Base-by-base conservation (phyloP, 257 asterid genomes). In the Agastache rugosa region DNA sequence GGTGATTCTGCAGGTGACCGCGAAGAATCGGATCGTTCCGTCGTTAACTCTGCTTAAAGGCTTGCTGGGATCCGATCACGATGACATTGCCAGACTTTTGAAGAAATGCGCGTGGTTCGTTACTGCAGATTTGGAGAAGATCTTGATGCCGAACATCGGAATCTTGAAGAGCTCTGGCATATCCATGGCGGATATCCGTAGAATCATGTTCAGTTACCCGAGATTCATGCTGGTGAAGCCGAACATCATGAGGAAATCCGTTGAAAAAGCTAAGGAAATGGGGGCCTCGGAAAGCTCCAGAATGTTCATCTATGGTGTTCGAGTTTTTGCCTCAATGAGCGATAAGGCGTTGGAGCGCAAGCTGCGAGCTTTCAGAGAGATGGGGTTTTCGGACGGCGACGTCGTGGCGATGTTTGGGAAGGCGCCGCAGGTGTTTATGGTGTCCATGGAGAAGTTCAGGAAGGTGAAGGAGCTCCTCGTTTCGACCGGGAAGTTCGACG, bases 111-210 rank as follows among this genome's bases (percentile, higher is more conserved):
- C 75, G 47, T 35, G 79, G 73, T 74, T 63, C 22, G 19, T 80
- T 15, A 23, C 17, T 9, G 7, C 12, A 17, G 67, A 84, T 79
- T 61, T 80, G 58, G 69, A 77, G 20, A 78, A 69, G 29, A 71
- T 9, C 12, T 3, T 84, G 77, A 10, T 78, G 14, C 84, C 85
- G 0, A 84, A 87, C 66, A 59, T 87, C 11, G 71, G 77, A 41
- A 58, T 74, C 34, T 55, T 87, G 79, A 63, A 72, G 81, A 79
- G 80, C 35, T 75, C 63, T 23, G 91, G 67, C 20, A n/a, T 71
- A n/a, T 14, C 68, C 2, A 25, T 42, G 61, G 64, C n/a, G 16
- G 25, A 29, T 37, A 20, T 69, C 0, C 65, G 8, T 3, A 8
- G 10, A 7, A 0, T 53, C 23, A 22, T 69, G 39, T 7, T 17